A percentile compares a stretch with the other conserved stretches of the same genome.
Conservation (phyloP, 2,329 filamentous ascomycete species). For the Cryphonectria radicalis region DNA sequence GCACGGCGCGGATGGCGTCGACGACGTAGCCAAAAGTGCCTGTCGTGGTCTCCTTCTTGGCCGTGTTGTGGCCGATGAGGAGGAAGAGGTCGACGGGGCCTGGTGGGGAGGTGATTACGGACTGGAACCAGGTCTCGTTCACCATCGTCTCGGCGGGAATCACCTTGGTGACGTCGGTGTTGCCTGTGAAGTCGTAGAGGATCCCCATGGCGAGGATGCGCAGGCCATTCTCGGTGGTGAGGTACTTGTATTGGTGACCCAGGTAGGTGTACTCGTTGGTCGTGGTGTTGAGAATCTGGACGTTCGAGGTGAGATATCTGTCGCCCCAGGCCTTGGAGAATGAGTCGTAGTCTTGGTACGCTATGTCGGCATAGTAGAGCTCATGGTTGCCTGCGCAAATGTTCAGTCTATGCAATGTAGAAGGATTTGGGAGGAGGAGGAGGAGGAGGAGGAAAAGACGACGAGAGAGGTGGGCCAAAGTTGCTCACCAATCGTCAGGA, state of each 20-base stretch:
- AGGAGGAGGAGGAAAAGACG: conserved; percentile 16
- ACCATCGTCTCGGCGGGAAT: conserved; percentile 56
- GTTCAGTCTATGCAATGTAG: background rate
- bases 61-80: conserved; percentile 67
- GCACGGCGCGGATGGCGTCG: conserved; percentile 60
- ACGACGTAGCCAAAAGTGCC: conserved; percentile 54
- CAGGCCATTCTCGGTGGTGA: conserved; percentile 47
- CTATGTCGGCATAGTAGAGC: conserved; percentile 64
- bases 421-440: no score
- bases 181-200: conserved; percentile 56
- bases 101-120: conserved; percentile 56
- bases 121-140: conserved; percentile 63
- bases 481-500: conserved; percentile 44
- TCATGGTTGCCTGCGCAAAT: conserved; percentile 58
- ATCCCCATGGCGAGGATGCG: conserved; percentile 51
- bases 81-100: conserved; percentile 65
- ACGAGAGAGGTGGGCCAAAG: no score
- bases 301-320: conserved; percentile 51
- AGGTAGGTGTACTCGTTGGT: conserved; percentile 47
- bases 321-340: conserved; percentile 61
- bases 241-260: conserved; percentile 49
- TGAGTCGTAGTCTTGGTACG: conserved; percentile 63
- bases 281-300: conserved; percentile 46
- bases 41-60: conserved; percentile 47
- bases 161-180: conserved; percentile 65